These are phyloP conservation scores for Neonectria magnoliae DNA, from an alignment of 2,329 filamentous ascomycete species.

Conservation along the genomic window DNA sequence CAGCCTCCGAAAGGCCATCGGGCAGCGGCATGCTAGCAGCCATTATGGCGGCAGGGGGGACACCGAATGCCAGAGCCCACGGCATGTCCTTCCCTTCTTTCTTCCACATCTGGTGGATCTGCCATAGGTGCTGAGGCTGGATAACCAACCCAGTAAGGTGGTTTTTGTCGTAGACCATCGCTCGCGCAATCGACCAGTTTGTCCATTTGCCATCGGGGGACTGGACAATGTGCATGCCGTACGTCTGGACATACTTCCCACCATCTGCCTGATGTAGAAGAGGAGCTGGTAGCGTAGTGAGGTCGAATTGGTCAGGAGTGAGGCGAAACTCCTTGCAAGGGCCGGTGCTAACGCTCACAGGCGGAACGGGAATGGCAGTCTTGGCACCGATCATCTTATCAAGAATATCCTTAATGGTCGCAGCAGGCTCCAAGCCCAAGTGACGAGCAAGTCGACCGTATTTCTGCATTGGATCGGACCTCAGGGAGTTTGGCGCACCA, in stretches of 20 bases:
- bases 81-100: slow-evolving; percentile 55
- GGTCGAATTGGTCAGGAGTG: no score
- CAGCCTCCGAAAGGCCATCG: slow-evolving; percentile 50
- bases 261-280: slow-evolving; percentile 57
- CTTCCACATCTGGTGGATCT: slow-evolving; percentile 60
- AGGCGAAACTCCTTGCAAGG: no score
- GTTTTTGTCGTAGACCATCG: slow-evolving; percentile 58
- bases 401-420: no score
- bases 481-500: no score
- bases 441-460: no score
- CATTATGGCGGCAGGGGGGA: slow-evolving; percentile 62
- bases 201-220: slow-evolving; percentile 59
- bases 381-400: no score
- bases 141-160: slow-evolving; percentile 55
- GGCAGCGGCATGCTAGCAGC: slow-evolving; percentile 57
- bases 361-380: no score
- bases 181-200: slow-evolving; percentile 58
- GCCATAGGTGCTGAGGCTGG: slow-evolving; percentile 56
- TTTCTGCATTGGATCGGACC: no score
- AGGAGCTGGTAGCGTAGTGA: slow-evolving; percentile 49
- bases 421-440: no score
- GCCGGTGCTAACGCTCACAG: no score
- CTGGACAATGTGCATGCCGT: slow-evolving; percentile 60
- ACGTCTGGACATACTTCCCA: slow-evolving; percentile 62
- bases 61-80: slow-evolving; percentile 59